Evolutionary conservation across 345 rosid species (phyloP), one percentile per base, ranked within the genome.

Genomic region (Moricandia moricandioides): DNA sequence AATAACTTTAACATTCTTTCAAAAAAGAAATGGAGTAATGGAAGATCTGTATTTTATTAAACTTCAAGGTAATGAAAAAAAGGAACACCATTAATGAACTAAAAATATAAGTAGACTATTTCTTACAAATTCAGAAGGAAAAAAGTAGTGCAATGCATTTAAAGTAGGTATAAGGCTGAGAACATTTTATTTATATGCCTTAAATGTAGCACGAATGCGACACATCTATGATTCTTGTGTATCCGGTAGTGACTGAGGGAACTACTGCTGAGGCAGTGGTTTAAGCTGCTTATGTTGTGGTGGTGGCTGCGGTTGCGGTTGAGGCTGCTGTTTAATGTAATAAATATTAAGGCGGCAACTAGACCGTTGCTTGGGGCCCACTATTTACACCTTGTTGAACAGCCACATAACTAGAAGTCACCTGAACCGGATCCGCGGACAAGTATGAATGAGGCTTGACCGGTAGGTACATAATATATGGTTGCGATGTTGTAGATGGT

Each of bases 381-480:
- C 3, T n/a, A 55, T 56, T 29, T 16, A 6, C 58, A 30, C 66
- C 66, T 14, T 8, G 58, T 1, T 65, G 71, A 57, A 29, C 59
- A 56, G 58, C 4, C 31, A 72, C n/a, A 26, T 63, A 63, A 7
- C 63, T n/a, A 1, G 63, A 14, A 0, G 65, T 12, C 16, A 18
- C 70, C 3, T 55, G 58, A 35, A 64, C 4, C 55, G 29, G 29
- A n/a, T 65, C 71, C 7, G 27, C 37, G 9, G 65, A 40, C 0
- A 35, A 33, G 26, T 17, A 30, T 3, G 78, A 65, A 18, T 40
- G 71, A 18, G 62, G 34, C 18, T 57, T 37, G 12, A 56, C 65
- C 11, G 78, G 71, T 40, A 73, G 8, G 18, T 73, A 73, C 71
- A 65, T 66, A 54, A 56, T 65, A 73, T 30, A 40, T 56, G 78